These are phyloP conservation scores for Globisporangium heterothallicum DNA, from an alignment of 352 stramenopile genomes.

Conservation along the genomic window DNA sequence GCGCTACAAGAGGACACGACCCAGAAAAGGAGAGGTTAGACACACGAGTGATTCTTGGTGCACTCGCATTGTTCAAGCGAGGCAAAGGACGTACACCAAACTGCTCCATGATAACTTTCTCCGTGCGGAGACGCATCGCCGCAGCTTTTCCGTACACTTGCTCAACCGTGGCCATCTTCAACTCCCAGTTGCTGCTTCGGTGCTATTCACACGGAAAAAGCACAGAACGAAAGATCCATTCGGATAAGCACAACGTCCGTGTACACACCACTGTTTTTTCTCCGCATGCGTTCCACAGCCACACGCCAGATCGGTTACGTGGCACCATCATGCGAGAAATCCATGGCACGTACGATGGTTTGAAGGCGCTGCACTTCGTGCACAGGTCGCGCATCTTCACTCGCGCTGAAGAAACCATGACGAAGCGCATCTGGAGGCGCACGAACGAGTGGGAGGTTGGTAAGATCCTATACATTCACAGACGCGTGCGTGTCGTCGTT, in stretches of 20 bases:
- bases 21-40: conserved; percentile 1
- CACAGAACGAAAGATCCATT: not conserved
- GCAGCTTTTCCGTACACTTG: conserved; percentile 87
- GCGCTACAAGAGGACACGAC: conserved; percentile 32
- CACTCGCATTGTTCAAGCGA: not conserved
- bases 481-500: not conserved
- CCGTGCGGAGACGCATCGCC: conserved; percentile 84
- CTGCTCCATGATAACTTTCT: conserved; percentile 84
- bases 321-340: not conserved
- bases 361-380: conserved; percentile 84
- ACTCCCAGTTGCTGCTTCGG: conserved; percentile 73
- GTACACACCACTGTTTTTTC: not conserved
- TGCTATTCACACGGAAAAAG: conserved; percentile 24
- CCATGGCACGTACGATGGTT: conserved; percentile 39
- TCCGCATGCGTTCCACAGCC: too few relatives aligned
- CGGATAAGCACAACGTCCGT: not conserved
- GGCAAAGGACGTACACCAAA: conserved; percentile 40
- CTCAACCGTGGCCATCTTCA: conserved; percentile 87
- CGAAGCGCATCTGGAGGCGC: conserved; percentile 73
- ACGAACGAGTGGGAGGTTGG: conserved; percentile 75
- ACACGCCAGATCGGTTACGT: not conserved
- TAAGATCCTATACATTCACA: conserved; percentile 38
- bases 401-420: conserved; percentile 81
- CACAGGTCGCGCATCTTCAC: conserved; percentile 70
- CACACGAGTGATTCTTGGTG: not conserved